Evolutionary conservation across 306 rosid species (phyloP).

Genomic region (Malus sylvestris): DNA sequence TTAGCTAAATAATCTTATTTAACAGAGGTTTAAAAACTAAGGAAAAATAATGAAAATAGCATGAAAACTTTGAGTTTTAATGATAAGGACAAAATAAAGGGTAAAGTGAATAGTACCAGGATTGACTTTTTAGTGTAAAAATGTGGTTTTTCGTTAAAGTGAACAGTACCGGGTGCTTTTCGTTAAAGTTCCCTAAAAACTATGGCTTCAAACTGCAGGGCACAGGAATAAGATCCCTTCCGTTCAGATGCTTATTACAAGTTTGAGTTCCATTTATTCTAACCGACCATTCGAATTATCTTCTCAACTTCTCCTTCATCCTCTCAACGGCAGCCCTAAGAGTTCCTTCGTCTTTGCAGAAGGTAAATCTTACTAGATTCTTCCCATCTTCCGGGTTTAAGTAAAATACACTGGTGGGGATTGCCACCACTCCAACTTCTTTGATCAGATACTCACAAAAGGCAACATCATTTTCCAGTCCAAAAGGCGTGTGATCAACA

Average conservation of each 20-base stretch:
- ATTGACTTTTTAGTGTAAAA: no score
- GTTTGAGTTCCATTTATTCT: neutral
- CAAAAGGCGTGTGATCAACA: constrained; percentile 94
- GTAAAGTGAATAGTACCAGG: no score
- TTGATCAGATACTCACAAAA: constrained; percentile 84
- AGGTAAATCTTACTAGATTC: constrained; percentile 78
- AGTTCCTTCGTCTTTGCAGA: constrained; percentile 88
- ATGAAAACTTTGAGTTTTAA: no score
- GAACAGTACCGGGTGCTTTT: no score
- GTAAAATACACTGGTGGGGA: constrained; percentile 88
- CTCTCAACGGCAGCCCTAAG: constrained; percentile 76
- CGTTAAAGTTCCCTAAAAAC: no score
- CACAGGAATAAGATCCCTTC: neutral
- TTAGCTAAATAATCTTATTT: neutral
- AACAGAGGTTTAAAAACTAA: neutral
- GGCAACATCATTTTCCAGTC: constrained; percentile 65
- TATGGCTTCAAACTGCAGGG: neutral
- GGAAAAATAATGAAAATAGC: no score
- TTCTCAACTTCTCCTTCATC: constrained; percentile 70
- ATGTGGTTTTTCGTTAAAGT: no score
- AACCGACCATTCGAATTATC: constrained; percentile 7
- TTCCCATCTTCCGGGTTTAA: constrained; percentile 93
- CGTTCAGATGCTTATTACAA: neutral
- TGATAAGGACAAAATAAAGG: no score
- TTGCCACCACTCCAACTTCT: constrained; percentile 93